phyloP scores from a whole-genome alignment of 768 basidiomycete species.

The Boletus insuetus region DNA sequence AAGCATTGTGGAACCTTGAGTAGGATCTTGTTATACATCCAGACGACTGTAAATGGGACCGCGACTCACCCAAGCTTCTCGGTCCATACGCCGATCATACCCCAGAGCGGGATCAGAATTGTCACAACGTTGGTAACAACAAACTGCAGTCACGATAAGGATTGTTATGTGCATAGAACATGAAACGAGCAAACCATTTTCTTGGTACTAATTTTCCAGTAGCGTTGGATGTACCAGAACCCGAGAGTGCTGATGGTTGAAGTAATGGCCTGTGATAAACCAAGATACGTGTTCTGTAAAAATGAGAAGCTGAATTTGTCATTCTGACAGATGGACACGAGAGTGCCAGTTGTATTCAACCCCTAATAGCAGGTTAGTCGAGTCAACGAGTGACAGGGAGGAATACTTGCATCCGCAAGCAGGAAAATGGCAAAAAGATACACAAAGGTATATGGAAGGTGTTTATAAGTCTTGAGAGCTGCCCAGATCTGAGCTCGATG shows the following conservation, averaged over 20 bases:
- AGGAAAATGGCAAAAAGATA: conserved; percentile 77
- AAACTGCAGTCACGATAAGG: conserved; percentile 45
- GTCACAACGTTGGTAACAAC: conserved; percentile 74
- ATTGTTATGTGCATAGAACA: not conserved
- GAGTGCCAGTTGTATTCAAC: conserved; percentile 74
- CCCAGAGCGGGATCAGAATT: conserved; percentile 79
- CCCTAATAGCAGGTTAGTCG: conserved; percentile 44
- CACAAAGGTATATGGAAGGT: conserved; percentile 77
- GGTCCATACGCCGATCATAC: conserved; percentile 86
- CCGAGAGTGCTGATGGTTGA: conserved; percentile 70
- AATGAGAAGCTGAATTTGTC: conserved; percentile 81
- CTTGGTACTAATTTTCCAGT: conserved; percentile 79
- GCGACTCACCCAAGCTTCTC: conserved; percentile 58
- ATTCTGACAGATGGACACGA: conserved; percentile 76
- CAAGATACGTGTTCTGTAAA: conserved; percentile 76
- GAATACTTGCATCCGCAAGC: conserved; percentile 62
- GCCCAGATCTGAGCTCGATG: conserved; percentile 58
- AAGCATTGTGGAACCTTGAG: conserved; percentile 67
- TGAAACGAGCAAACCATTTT: conserved; percentile 54
- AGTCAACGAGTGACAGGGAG: not conserved
- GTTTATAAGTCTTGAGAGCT: conserved; percentile 66
- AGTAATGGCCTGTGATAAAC: conserved; percentile 70
- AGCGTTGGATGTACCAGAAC: conserved; percentile 81
- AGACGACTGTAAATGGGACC: not conserved
- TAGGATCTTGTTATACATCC: not conserved